phyloP scores from a whole-genome alignment of 2,329 filamentous ascomycete genomes.

The Aspergillus texensis region DNA sequence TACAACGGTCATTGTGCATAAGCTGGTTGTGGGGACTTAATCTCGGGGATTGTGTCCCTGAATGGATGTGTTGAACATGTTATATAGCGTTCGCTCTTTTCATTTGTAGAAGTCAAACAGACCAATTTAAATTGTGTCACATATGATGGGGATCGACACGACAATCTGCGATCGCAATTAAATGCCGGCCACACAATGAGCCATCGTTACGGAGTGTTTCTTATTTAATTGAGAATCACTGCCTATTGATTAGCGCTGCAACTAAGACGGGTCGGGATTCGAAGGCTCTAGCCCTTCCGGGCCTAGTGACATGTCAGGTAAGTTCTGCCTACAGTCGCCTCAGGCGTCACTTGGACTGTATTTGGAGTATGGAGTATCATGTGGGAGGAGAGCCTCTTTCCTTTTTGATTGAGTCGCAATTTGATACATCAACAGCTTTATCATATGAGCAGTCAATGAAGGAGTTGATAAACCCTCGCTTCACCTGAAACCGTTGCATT shows the following conservation, averaged over 20 bases:
- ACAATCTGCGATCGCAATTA: not conserved
- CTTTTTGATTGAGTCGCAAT: not conserved
- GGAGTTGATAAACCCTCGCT: too few relatives aligned
- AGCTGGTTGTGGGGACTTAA: not conserved
- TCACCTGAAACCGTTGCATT: too few relatives aligned
- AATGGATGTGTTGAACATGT: not conserved
- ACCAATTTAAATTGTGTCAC: not conserved
- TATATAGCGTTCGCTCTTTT: not conserved
- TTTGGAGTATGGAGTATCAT: not conserved
- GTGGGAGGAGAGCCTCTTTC: not conserved
- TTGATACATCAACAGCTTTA: not conserved
- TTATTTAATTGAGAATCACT: not conserved
- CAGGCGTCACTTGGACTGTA: not conserved
- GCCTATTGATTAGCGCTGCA: not conserved
- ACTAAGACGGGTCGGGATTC: not conserved
- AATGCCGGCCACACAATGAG: not conserved
- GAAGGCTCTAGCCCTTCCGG: not conserved
- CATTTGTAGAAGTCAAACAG: not conserved
- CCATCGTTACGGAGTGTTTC: not conserved
- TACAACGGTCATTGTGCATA: slow-evolving; percentile 9
- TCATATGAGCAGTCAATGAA: too few relatives aligned
- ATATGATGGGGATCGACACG: not conserved
- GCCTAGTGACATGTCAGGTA: not conserved
- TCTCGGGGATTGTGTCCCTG: not conserved
- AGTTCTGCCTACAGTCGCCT: not conserved